Evolutionary conservation across 2,329 filamentous ascomycete species (phyloP).

Genomic region (Stromatinia cepivora): DNA sequence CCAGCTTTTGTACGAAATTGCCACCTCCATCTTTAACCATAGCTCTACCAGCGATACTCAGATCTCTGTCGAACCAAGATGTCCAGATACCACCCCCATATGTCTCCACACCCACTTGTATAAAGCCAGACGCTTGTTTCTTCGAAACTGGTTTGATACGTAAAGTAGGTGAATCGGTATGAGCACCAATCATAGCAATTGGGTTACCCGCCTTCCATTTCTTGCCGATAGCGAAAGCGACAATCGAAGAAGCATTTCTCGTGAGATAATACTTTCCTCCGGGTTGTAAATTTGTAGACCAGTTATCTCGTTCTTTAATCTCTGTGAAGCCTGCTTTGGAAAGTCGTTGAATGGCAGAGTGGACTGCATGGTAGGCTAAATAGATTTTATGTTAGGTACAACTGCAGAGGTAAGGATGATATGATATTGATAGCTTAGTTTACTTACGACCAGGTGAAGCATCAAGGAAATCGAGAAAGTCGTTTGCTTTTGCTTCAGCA

Average conservation of each 20-base stretch:
- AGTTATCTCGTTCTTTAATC: slow-evolving; percentile 88
- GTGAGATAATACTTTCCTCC: slow-evolving; percentile 97
- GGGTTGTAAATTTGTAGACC: slow-evolving; percentile 75
- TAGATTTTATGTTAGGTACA: slow-evolving; percentile 4
- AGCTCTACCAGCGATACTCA: slow-evolving; percentile 84
- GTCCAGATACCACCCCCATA: slow-evolving; percentile 98
- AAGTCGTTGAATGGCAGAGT: slow-evolving; percentile 72
- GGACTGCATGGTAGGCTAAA: slow-evolving; percentile 77
- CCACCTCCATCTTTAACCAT: slow-evolving; percentile 75
- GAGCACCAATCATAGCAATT: slow-evolving; percentile 89
- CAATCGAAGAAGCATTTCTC: slow-evolving; percentile 86
- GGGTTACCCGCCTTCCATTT: slow-evolving; percentile 92
- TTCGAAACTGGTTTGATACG: slow-evolving; percentile 94
- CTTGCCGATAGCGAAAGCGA: slow-evolving; percentile 87
- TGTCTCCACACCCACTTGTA: slow-evolving; percentile 94
- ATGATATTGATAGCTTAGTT: slow-evolving; percentile 28
- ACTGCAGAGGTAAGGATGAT: slow-evolving; percentile 53
- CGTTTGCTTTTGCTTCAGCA: slow-evolving; percentile 46
- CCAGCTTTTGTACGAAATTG: slow-evolving; percentile 76
- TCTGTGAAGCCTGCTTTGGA: slow-evolving; percentile 81
- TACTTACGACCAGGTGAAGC: slow-evolving; percentile 84
- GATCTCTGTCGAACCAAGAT: slow-evolving; percentile 95
- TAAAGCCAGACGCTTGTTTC: slow-evolving; percentile 79
- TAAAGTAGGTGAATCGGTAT: slow-evolving; percentile 92
- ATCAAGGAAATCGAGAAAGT: slow-evolving; percentile 93